A percentile compares a stretch with the other conserved stretches of the same genome.
Conservation (phyloP, 2,329 filamentous ascomycete genomes). For the Aspergillus calidoustus region DNA sequence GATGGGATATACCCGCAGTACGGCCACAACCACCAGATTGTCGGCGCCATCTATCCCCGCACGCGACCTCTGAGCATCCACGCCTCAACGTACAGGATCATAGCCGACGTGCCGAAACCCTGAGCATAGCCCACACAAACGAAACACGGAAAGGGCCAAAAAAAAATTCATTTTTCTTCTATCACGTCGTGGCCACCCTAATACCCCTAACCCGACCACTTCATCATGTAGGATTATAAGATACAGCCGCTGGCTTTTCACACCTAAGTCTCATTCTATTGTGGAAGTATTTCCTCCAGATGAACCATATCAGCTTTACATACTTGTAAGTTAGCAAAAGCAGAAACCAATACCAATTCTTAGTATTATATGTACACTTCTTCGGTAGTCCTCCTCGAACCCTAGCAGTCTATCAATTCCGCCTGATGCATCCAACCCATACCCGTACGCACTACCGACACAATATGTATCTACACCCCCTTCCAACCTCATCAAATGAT, state of each 20-base stretch:
- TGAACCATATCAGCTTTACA: not conserved
- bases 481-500: not conserved
- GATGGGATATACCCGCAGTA: slow-evolving; percentile 62
- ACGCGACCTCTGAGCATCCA: slow-evolving; percentile 46
- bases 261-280: not conserved
- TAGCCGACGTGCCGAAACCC: slow-evolving; percentile 44
- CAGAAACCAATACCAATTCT: slow-evolving; percentile 18
- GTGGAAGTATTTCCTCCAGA: not conserved
- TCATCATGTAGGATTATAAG: slow-evolving; percentile 18
- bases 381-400: no score
- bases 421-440: not conserved
- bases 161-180: not conserved
- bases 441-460: not conserved
- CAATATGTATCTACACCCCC: not conserved
- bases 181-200: not conserved
- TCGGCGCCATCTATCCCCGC: slow-evolving; percentile 44
- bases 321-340: not conserved
- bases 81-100: slow-evolving; percentile 44
- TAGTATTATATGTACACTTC: slow-evolving; percentile 16
- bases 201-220: not conserved
- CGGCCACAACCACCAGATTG: slow-evolving; percentile 35
- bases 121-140: slow-evolving; percentile 7
- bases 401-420: not conserved
- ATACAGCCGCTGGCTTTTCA: slow-evolving; percentile 3
- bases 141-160: not conserved